Evolutionary conservation across 768 basidiomycete genomes (phyloP).

Genomic region (Chalciporus pseudorubinellus): DNA sequence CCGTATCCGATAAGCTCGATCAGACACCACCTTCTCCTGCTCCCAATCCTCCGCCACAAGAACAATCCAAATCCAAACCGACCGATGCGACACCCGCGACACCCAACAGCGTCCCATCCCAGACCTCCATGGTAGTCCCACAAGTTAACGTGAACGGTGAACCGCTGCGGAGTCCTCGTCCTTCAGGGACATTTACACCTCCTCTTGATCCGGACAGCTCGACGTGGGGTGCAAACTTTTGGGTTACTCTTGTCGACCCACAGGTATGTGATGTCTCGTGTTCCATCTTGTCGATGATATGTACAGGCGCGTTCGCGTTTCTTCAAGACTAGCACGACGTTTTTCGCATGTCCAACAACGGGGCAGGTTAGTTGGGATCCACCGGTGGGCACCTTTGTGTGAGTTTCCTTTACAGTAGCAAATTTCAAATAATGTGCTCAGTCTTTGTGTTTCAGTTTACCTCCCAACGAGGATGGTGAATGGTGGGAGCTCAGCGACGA

Average conservation of each 20-base stretch:
- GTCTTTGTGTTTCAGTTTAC: constrained; percentile 49
- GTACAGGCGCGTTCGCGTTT: constrained; percentile 5
- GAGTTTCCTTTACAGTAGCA: constrained; percentile 34
- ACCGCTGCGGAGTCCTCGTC: constrained; percentile 31
- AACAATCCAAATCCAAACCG: constrained; percentile 7
- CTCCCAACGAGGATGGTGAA: constrained; percentile 80
- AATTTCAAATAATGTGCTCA: constrained; percentile 19
- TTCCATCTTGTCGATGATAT: constrained; percentile 8
- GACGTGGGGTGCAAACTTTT: constrained; percentile 88
- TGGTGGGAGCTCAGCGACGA: constrained; percentile 97
- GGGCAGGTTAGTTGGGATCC: constrained; percentile 94
- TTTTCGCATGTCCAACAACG: constrained; percentile 91
- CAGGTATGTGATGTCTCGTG: constrained; percentile 51
- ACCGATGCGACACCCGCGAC: constrained; percentile 1
- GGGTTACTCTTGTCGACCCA: constrained; percentile 92
- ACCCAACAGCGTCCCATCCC: constrained; percentile 11
- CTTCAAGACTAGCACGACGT: constrained; percentile 56
- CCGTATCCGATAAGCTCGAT: constrained; percentile 29
- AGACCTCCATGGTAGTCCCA: constrained; percentile 25
- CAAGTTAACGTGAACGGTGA: constrained; percentile 37
- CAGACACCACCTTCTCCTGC: constrained; percentile 10
- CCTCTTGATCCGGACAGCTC: constrained; percentile 38
- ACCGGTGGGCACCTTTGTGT: constrained; percentile 87
- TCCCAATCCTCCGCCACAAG: constrained; percentile 5
- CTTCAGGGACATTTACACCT: constrained; percentile 22